These are phyloP conservation scores for Pyrus betulifolia DNA, from an alignment of 306 rosid genomes.

Conservation along the genomic window DNA sequence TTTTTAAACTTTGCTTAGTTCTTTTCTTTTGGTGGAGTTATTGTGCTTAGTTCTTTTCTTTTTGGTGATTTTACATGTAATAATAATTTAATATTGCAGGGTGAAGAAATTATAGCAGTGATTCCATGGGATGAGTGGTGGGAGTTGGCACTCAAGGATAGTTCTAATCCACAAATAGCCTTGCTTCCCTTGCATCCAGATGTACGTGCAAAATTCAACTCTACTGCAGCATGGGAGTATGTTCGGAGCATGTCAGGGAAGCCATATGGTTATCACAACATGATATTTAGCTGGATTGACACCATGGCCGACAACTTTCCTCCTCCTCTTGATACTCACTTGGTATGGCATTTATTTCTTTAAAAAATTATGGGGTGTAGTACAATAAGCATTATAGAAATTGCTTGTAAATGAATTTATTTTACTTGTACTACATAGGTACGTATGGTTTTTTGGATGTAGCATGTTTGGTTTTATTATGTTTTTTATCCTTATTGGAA, in stretches of 20 bases:
- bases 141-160: constrained; percentile 73
- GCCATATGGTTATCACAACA: constrained; percentile 98
- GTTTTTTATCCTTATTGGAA: constrained; percentile 13
- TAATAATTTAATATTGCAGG: constrained; percentile 39
- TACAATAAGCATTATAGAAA: constrained; percentile 1
- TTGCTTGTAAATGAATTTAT: not conserved
- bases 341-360: constrained; percentile 39
- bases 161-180: constrained; percentile 88
- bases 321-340: constrained; percentile 99
- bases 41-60: not conserved
- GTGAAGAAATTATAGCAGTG: constrained; percentile 88
- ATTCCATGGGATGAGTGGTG: constrained; percentile 99
- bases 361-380: not conserved
- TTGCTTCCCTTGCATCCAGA: constrained; percentile 89
- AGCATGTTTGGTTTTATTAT: not conserved
- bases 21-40: not conserved
- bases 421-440: not conserved
- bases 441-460: not conserved
- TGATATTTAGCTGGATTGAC: constrained; percentile 99
- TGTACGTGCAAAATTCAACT: constrained; percentile 66
- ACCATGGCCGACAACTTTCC: constrained; percentile 93
- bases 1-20: not conserved
- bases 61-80: not conserved
- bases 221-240: constrained; percentile 92
- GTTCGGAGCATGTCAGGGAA: constrained; percentile 92